Evolutionary conservation across 2,329 filamentous ascomycete species (phyloP), one percentile per base, ranked within the genome.

Genomic region (Fusarium acutatum): DNA sequence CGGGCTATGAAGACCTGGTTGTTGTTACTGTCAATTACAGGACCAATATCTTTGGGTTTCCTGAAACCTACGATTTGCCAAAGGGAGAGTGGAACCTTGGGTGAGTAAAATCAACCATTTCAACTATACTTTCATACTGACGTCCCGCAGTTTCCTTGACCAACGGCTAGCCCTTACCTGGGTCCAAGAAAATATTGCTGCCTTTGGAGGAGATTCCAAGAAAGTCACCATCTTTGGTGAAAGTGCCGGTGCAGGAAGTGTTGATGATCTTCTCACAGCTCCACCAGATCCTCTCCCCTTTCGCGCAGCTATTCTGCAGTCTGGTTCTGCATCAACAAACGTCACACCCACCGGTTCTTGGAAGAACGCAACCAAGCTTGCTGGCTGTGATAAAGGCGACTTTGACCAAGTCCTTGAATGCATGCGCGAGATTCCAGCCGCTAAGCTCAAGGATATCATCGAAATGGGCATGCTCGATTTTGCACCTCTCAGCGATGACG

Each of bases 221-320:
- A 83, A 84, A 46, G 84, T 89, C 11, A 87, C 85, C 5, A 79
- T 89, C 35, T 88, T 84, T 80, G 88, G 86, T 30, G 86, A 90
- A 79, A 87, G 84, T 3, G 86, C 88, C 0, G 88, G 88, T 5
- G 86, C 8, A 85, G 91, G 90, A 41, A 90, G 89, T 0, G 88
- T 90, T 1, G 76, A 79, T n/a, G 59, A 60, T 9, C 76, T 80
- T 3, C 35, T 80, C 15, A 75, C 75, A 0, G 60, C 72, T 40
- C 80, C 80, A 0, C 78, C 79, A 0, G 46, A 73, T 0, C 79
- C 79, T 6, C 37, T 80, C 4, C 79, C 79, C 12, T 81, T 81
- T 35, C 68, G 70, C 4, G 79, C 68, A 2, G 77, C 79, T n/a
- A 80, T 78, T 34, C 50, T 81, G 22, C 65, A 80, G 24, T 81